A percentile compares a stretch with the other conserved stretches of the same genome.
phyloP scores from a whole-genome alignment of 2,329 filamentous ascomycete species.

The Bipolaris gigantea region DNA sequence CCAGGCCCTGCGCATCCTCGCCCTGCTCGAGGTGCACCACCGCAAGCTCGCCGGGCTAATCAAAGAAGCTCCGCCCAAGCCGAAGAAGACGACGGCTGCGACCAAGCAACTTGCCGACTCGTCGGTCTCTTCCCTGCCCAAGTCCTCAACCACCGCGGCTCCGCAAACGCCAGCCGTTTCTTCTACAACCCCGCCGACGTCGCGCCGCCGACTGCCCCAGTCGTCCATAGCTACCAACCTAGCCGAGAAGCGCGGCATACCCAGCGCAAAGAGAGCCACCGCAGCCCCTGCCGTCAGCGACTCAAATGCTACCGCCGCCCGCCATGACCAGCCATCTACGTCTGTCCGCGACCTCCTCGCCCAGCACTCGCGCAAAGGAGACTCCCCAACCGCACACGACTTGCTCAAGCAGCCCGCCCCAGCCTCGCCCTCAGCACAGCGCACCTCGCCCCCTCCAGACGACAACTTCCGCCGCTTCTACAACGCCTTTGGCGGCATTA shows the following conservation, averaged over 20 bases:
- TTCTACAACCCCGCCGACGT: slow-evolving; percentile 37
- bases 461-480: slow-evolving; percentile 92
- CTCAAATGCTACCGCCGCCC: slow-evolving; percentile 69
- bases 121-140: slow-evolving; percentile 16
- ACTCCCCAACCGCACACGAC: slow-evolving; percentile 21
- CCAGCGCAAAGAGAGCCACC: slow-evolving; percentile 59
- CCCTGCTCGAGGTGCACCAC: slow-evolving; percentile 86
- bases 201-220: slow-evolving; percentile 58
- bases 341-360: slow-evolving; percentile 40
- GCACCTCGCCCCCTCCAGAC: slow-evolving; percentile 52
- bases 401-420: slow-evolving; percentile 18
- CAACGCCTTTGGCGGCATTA: slow-evolving; percentile 83
- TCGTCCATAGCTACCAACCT: slow-evolving; percentile 88
- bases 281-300: slow-evolving; percentile 73
- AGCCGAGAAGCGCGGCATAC: slow-evolving; percentile 81
- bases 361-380: slow-evolving; percentile 35
- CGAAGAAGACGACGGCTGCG: slow-evolving; percentile 22
- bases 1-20: slow-evolving; percentile 79
- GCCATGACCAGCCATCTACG: slow-evolving; percentile 33
- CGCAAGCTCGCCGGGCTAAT: slow-evolving; percentile 79
- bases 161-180: slow-evolving; percentile 35
- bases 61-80: slow-evolving; percentile 59
- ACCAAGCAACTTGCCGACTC: slow-evolving; percentile 17
- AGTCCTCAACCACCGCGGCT: slow-evolving; percentile 25
- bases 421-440: slow-evolving; percentile 6